Evolutionary conservation across 208 protist genomes (phyloP), one percentile per base, ranked within the genome.

Genomic region (Crithidia brevicula): DNA sequence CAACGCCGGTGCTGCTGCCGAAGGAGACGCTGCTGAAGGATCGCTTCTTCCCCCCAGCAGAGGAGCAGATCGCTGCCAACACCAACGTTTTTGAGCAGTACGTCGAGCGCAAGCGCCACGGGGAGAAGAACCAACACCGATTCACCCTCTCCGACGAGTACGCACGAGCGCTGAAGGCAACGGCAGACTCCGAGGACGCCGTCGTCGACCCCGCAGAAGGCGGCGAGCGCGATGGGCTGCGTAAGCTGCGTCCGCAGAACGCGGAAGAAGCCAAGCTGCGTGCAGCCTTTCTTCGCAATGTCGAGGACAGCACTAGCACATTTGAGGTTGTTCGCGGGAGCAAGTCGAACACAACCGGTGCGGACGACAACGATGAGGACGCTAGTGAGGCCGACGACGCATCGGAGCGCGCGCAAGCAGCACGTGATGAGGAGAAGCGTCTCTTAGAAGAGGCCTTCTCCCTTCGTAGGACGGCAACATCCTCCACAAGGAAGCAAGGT

Each of bases 91-190:
- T 90, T 40, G 64, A 76, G 43, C 57, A 47, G 30, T 81, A 81
- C 46, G 47, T 74, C 45, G 63, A 72, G 42, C 52, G 59, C 11
- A 69, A 71, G 46, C 65, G 64, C 22, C 36, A 67, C 62, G 49
- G 54, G 15, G 31, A 43, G 22, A 3, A 15, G 28, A 57, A 40
- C 16, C 33, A 66, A 15, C 23, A 31, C 20, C 77, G 79, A 46
- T 93, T 93, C 70, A 95, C 88, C 10, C 77, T 97, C 20, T 74
- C 77, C 22, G 89, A 95, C 42, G 91, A 96, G 67, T 97, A 95
- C 79, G 43, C 77, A 53, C 88, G 92, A 40, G 79, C 86, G 16
- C 28, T 95, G 47, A 30, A 74, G 20, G 70, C 63, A 22, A 75
- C 71, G 11, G 84, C 73, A 28, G 70, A 59, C 36, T 83, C 65